These are phyloP conservation scores for Linderniella brevidens DNA, from an alignment of 257 asterid genomes.

Conservation along the genomic window DNA sequence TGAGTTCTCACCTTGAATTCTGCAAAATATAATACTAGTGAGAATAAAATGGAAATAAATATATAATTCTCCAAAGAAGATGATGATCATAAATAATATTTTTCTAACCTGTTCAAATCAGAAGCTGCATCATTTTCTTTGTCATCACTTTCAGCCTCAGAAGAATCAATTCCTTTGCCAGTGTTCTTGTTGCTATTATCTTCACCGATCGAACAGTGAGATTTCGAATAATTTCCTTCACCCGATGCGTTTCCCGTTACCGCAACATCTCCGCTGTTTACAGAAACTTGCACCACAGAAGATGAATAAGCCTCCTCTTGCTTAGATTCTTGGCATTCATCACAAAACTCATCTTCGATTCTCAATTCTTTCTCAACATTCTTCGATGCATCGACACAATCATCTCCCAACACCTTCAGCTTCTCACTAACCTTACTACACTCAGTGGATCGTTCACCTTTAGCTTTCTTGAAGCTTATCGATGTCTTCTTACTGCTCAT, in stretches of 20 bases:
- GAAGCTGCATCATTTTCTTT: slow-evolving; percentile 61
- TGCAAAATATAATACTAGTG: slow-evolving; percentile 13
- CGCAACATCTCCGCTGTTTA: slow-evolving; percentile 7
- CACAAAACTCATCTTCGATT: slow-evolving; percentile 11
- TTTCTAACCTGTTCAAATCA: slow-evolving; percentile 54
- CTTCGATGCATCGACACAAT: slow-evolving; percentile 1
- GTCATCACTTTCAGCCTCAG: slow-evolving; percentile 28
- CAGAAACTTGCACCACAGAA: slow-evolving; percentile 1
- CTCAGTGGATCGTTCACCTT: slow-evolving; percentile 15
- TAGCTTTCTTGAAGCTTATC: slow-evolving; percentile 12
- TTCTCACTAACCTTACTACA: background rate
- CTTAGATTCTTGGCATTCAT: too few relatives aligned
- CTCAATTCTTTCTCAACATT: slow-evolving; percentile 1
- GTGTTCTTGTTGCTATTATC: too few relatives aligned
- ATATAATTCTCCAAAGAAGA: slow-evolving; percentile 4
- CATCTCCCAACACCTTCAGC: slow-evolving; percentile 11
- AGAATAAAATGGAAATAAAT: slow-evolving; percentile 8
- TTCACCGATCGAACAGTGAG: background rate
- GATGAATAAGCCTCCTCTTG: slow-evolving; percentile 12
- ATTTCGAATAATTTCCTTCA: slow-evolving; percentile 14
- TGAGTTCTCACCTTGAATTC: slow-evolving; percentile 21
- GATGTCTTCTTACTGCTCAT: too few relatives aligned
- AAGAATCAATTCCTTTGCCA: slow-evolving; percentile 7
- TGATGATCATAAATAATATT: background rate
- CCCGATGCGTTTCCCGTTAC: slow-evolving; percentile 11